phyloP scores from a whole-genome alignment of 371 early-diverging fungal species.

The Lichtheimia hyalospora region DNA sequence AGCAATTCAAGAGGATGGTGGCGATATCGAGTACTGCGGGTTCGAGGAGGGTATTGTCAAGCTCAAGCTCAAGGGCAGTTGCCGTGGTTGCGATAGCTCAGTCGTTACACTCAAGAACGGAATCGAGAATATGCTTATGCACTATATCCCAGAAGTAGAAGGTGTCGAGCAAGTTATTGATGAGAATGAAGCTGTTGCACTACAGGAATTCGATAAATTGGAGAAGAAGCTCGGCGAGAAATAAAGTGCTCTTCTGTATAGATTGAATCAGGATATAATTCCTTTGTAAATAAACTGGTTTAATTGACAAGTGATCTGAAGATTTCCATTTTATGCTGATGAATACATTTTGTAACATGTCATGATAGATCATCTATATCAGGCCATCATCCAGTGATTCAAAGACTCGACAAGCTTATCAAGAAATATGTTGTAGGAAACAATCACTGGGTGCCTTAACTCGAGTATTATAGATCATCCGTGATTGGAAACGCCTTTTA shows the following conservation, averaged over 20 bases:
- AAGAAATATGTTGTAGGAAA: too few species aligned
- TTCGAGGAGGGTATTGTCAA: constrained; percentile 89
- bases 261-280: too few species aligned
- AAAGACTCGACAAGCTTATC: too few species aligned
- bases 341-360: too few species aligned
- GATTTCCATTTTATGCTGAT: too few species aligned
- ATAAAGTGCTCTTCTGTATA: neutral
- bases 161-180: constrained; percentile 86
- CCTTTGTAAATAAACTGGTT: too few species aligned
- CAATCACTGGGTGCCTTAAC: too few species aligned
- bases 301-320: too few species aligned
- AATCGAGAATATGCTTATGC: constrained; percentile 98
- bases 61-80: constrained; percentile 93
- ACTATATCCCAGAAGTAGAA: constrained; percentile 96
- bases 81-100: constrained; percentile 90
- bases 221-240: constrained; percentile 45
- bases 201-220: constrained; percentile 53
- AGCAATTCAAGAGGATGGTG: constrained; percentile 97
- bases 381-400: too few species aligned
- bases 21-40: constrained; percentile 93
- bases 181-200: constrained; percentile 41
- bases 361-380: too few species aligned
- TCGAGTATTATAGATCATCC: too few species aligned
- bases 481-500: too few species aligned
- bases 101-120: constrained; percentile 94